Conservation (phyloP, 164 flowering plant species). For the Annona squamosa region DNA sequence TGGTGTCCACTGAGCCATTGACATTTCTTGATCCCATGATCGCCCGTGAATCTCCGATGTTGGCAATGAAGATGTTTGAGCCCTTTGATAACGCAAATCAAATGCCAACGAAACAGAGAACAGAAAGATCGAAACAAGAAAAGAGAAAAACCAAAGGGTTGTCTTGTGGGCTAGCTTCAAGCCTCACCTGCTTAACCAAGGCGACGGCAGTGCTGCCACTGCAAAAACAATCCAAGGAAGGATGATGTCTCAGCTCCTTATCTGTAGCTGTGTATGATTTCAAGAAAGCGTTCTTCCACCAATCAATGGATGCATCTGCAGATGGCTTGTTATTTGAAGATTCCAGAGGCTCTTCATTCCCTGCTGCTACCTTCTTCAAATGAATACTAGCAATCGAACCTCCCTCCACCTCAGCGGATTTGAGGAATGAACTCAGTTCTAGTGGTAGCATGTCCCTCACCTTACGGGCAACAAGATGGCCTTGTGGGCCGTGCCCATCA, state of each 20-base stretch:
- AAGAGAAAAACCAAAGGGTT: too few relatives aligned
- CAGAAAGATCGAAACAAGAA: neutral
- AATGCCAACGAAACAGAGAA: slow-evolving; percentile 3
- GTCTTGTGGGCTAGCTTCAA: neutral
- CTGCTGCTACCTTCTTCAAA: slow-evolving; percentile 28
- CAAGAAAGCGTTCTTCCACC: slow-evolving; percentile 72
- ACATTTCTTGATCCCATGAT: slow-evolving; percentile 64
- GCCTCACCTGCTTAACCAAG: slow-evolving; percentile 67
- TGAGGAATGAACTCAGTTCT: slow-evolving; percentile 47
- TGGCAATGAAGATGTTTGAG: slow-evolving; percentile 73
- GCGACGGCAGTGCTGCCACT: slow-evolving; percentile 95
- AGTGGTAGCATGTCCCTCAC: slow-evolving; percentile 78
- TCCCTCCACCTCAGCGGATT: slow-evolving; percentile 33
- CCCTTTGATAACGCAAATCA: slow-evolving; percentile 38
- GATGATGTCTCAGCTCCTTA: slow-evolving; percentile 72
- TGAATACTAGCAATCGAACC: slow-evolving; percentile 32
- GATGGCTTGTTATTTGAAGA: slow-evolving; percentile 30
- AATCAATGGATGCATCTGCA: slow-evolving; percentile 35
- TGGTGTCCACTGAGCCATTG: slow-evolving; percentile 54
- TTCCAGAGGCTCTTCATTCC: slow-evolving; percentile 23
- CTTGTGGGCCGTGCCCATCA: slow-evolving; percentile 95
- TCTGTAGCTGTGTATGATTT: slow-evolving; percentile 85
- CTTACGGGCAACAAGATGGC: slow-evolving; percentile 83
- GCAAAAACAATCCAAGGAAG: slow-evolving; percentile 79
- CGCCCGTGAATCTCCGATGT: slow-evolving; percentile 94